Evolutionary conservation across 495 filamentous ascomycete genomes (phyloP).

Genomic region (Patellaria atrata): DNA sequence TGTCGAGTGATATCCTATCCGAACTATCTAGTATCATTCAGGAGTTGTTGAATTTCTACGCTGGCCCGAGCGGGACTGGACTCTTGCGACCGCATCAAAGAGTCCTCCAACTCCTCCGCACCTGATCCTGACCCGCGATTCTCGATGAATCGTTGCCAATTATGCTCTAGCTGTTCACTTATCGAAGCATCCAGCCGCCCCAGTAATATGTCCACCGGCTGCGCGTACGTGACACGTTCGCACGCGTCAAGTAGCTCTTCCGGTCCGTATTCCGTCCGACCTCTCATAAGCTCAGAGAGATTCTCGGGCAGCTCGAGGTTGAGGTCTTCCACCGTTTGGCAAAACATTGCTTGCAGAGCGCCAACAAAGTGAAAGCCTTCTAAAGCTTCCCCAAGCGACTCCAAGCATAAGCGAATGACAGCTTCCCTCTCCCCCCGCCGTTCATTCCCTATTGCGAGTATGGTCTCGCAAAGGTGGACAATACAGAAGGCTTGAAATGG

Average conservation of each 20-base stretch:
- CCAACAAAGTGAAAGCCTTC: conserved; percentile 23
- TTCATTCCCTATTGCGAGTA: conserved; percentile 20
- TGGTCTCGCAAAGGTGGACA: conserved; percentile 24
- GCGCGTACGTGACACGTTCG: conserved; percentile 6
- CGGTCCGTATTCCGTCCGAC: conserved; percentile 3
- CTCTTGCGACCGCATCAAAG: too few species aligned
- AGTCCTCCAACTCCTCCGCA: too few species aligned
- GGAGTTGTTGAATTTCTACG: too few species aligned
- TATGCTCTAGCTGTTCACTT: conserved; percentile 1
- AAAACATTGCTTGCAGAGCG: conserved; percentile 25
- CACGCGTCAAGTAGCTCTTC: conserved; percentile 10
- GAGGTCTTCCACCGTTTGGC: conserved; percentile 9
- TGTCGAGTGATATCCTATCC: too few species aligned
- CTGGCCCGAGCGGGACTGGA: too few species aligned
- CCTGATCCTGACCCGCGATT: neutral
- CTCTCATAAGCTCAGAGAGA: conserved; percentile 3
- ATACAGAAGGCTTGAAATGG: conserved; percentile 26
- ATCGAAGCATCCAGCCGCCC: conserved; percentile 5
- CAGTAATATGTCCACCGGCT: conserved; percentile 6
- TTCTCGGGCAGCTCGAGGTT: conserved; percentile 2
- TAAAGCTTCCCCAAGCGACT: conserved; percentile 17
- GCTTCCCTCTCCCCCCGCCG: conserved; percentile 3
- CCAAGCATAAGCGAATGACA: conserved; percentile 22
- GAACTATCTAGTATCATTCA: too few species aligned
- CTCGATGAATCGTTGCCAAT: conserved; percentile 9